phyloP scores from a whole-genome alignment of 108 stramenopile species.

The Pseudonitzschia delicatissima region DNA sequence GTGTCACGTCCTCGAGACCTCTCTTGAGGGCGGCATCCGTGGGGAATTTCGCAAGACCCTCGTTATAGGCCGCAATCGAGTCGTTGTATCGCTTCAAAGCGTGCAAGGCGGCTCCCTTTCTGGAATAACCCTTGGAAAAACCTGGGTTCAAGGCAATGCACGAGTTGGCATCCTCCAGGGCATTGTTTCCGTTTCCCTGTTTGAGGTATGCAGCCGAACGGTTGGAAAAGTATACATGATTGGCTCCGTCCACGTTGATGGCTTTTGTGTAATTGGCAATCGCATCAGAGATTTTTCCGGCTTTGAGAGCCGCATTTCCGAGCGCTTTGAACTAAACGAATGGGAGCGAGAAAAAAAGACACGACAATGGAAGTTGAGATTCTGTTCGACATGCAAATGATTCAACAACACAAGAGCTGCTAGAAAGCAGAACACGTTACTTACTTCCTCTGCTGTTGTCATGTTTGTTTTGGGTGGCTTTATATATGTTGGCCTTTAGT shows the following conservation, averaged over 20 bases:
- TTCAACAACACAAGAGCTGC: too few species aligned
- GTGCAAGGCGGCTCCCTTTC: conserved; percentile 95
- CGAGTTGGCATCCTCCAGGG: conserved; percentile 93
- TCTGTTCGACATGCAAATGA: too few species aligned
- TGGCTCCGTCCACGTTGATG: conserved; percentile 90
- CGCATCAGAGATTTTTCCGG: conserved; percentile 88
- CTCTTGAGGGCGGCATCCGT: conserved; percentile 81
- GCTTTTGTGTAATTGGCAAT: conserved; percentile 95
- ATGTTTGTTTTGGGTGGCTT: too few species aligned
- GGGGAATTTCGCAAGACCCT: conserved; percentile 88
- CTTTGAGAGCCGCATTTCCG: conserved; percentile 91
- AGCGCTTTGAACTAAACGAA: conserved; percentile 65
- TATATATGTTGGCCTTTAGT: too few species aligned
- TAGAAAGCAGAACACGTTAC: too few species aligned
- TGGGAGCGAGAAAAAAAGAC: not conserved
- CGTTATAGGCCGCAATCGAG: conserved; percentile 89
- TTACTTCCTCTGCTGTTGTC: too few species aligned
- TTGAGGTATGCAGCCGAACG: conserved; percentile 96
- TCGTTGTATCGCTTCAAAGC: conserved; percentile 93
- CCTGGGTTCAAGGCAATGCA: conserved; percentile 88
- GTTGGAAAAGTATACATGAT: conserved; percentile 96
- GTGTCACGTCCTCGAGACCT: conserved; percentile 85
- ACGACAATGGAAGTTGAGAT: not conserved
- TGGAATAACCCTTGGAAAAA: conserved; percentile 91
- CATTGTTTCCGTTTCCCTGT: conserved; percentile 88